Base-by-base conservation (phyloP, 1,284 basidiomycete species). In the Trametes polyzona region DNA sequence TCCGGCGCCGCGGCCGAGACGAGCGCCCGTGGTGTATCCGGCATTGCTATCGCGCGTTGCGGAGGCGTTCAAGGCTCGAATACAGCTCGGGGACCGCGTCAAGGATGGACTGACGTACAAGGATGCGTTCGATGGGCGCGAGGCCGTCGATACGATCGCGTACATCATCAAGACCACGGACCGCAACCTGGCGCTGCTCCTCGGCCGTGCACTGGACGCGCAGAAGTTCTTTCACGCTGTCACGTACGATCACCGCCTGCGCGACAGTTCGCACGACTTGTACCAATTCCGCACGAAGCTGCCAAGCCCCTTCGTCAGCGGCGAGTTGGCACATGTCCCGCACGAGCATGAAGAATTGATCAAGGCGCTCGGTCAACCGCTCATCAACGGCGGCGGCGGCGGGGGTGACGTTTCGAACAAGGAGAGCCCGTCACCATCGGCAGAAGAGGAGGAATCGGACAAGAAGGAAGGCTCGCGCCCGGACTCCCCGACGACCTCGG, bases 201-300 rank as follows among this genome's bases (percentile, higher is more conserved):
- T 99, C 10, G 97, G 97, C 12, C 85, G 97, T 46, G 95, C 96
- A 5, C 80, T 99, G 54, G 97, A 99, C 70, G 92, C 95, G 12
- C 97, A 99, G 76, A 99, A 98, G 77, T 98, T 96, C 78, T 99
- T 99, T 73, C 97, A 99, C 73, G 97, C 98, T 69, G 97, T 99
- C 63, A 98, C 96, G 7, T 99, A 99, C 71, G 96, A 98, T 69
- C 97, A 99, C 73, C 88, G 96, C 12, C 73, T 99, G 61, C 82
- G 97, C 47, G 97, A 99, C 74, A 94, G 88, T 65, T 79, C 88
- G 2, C 82, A 84, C 61, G 97, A 99, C 74, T 77, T 99, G 27
- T 99, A 98, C 74, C 96, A 97, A 72, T 98, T 99, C 76, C 78
- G 82, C 61, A 86, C 84, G 30, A 86, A 84, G 66, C 69, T 93